Evolutionary conservation across 345 rosid genomes (phyloP).

Genomic region (Laguncularia racemosa): DNA sequence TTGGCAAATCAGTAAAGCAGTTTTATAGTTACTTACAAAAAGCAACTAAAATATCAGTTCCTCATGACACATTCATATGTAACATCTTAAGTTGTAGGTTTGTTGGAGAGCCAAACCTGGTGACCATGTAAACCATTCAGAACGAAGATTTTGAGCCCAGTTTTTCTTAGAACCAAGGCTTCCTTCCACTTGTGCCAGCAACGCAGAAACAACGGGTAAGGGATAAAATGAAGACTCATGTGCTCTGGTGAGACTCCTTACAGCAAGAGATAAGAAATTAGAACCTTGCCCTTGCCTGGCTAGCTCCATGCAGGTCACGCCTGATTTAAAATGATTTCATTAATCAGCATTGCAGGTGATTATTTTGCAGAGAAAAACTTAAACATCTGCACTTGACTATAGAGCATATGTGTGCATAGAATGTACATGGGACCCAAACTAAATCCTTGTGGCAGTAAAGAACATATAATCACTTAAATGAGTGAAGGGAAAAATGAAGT

Average conservation of each 20-base stretch:
- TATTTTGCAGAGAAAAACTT: neutral
- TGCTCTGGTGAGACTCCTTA: slow-evolving; percentile 57
- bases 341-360: too few relatives aligned
- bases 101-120: slow-evolving; percentile 48
- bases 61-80: neutral
- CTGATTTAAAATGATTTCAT: slow-evolving; percentile 22
- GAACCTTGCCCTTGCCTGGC: slow-evolving; percentile 53
- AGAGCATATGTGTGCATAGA: too few relatives aligned
- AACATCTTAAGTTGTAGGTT: neutral
- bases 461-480: too few relatives aligned
- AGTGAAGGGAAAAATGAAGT: too few relatives aligned
- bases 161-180: slow-evolving; percentile 67
- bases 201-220: slow-evolving; percentile 55
- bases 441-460: too few relatives aligned
- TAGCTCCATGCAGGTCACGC: slow-evolving; percentile 59
- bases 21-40: too few relatives aligned
- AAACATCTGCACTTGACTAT: too few relatives aligned
- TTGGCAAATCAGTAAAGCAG: too few relatives aligned
- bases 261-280: slow-evolving; percentile 45
- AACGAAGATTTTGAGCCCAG: slow-evolving; percentile 74
- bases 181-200: slow-evolving; percentile 90
- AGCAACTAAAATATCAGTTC: neutral
- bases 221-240: slow-evolving; percentile 35
- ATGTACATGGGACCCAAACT: too few relatives aligned
- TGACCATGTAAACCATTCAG: slow-evolving; percentile 90